Evolutionary conservation across 2,329 filamentous ascomycete species (phyloP), one percentile per base, ranked within the genome.

Genomic region (Claviceps fusiformis): DNA sequence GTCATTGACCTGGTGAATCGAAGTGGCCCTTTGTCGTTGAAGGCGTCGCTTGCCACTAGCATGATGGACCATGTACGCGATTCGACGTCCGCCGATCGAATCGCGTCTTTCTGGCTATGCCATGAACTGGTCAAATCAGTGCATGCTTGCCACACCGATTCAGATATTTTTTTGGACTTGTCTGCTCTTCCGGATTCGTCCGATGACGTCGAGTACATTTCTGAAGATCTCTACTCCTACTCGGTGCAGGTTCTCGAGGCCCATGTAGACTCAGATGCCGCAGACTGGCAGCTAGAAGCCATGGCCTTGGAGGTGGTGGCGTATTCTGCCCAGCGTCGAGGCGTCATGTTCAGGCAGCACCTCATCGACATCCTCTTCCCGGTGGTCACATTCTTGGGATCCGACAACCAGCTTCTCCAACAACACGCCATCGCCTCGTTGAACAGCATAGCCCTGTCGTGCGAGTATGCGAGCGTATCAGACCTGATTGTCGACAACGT

Each of bases 341-440:
- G 81, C 24, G 66, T 77, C 53, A 79, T 80, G 0, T 98, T 96
- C 67, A 82, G 87, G 3, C 80, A 83, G 3, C 92, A 97, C 65
- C 77, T 98, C 10, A 89, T 96, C 52, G 93, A 98, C 62, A 83
- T 90, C 0, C 73, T 98, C 13, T 98, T 95, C 67, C 91, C 93
- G 0, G 77, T 95, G n/a, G 80, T 95, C 0, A 88, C 93, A n/a
- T 81, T 91, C 52, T 74, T 98, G 17, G 90, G 89, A 4, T 91
- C 89, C 3, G 73, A 77, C 1, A 81, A 83, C 41, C 70, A 77
- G 0, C 74, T 75, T 31, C 73, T 98, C 17, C 86, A 90, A 60
- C 79, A 81, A 37, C 91, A 97, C 67, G 89, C 92, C 5, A 86
- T 96, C 59, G 81, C 83, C 4, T 87, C 87, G 41, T 75, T 98